These are phyloP conservation scores for Plantago rigida DNA, from an alignment of 305 asterid genomes.

Conservation along the genomic window DNA sequence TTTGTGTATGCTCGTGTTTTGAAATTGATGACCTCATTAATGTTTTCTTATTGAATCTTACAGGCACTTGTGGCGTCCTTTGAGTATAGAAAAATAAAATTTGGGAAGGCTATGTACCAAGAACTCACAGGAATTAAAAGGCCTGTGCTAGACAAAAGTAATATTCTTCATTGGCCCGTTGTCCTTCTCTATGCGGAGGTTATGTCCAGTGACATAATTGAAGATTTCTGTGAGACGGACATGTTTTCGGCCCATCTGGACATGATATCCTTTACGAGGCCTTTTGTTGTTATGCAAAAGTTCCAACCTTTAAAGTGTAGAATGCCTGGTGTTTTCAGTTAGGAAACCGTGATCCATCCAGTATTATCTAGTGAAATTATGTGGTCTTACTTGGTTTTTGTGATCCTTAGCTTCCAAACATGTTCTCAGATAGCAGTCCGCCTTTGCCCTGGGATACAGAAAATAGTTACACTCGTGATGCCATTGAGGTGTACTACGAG, in stretches of 20 bases:
- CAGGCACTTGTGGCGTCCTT: conserved; percentile 66
- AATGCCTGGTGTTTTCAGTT: conserved; percentile 1
- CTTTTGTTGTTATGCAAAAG: conserved; percentile 15
- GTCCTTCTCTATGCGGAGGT: conserved; percentile 75
- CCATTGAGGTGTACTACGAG: conserved; percentile 80
- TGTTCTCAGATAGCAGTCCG: conserved; percentile 71
- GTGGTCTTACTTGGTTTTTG: conserved; percentile 20
- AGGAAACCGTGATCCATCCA: not conserved
- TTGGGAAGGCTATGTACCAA: conserved; percentile 74
- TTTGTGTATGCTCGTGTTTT: conserved; percentile 13
- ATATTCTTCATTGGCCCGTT: conserved; percentile 92
- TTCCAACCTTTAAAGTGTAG: conserved; percentile 9
- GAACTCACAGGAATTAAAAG: conserved; percentile 75
- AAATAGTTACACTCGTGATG: conserved; percentile 65
- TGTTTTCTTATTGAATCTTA: conserved; percentile 25
- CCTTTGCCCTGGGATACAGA: conserved; percentile 76
- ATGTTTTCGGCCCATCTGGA: conserved; percentile 69
- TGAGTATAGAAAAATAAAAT: conserved; percentile 52
- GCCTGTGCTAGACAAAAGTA: conserved; percentile 55
- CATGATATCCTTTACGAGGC: conserved; percentile 59
- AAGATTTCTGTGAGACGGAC: conserved; percentile 86
- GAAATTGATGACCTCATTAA: conserved; percentile 19
- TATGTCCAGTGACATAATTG: conserved; percentile 85
- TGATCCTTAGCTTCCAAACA: conserved; percentile 64
- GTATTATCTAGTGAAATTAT: not conserved